Base-by-base conservation (phyloP, 2,329 filamentous ascomycete genomes). In the Colletotrichum australisinense region DNA sequence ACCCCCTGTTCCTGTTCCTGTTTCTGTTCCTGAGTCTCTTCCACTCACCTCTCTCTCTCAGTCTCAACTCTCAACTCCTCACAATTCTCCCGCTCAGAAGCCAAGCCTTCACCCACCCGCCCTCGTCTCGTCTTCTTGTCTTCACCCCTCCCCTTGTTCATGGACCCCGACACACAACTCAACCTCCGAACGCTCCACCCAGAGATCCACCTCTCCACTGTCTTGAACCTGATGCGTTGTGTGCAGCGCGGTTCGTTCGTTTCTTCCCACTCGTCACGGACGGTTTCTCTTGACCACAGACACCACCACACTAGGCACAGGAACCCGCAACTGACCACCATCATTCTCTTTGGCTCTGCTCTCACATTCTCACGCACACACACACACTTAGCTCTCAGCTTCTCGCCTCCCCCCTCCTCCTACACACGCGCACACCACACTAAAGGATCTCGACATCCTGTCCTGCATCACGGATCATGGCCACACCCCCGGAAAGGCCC, bases 81-180 rank as follows among this genome's bases (percentile, higher is more conserved):
- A 7, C 22, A 32, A 32, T 49, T 24, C 60, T 63, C 16, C 9
- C 42, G 4, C 60, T 49, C 59, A 63, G 38, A 9, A 63, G 38
- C 67, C 24, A 42, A 8, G n/a, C 24, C 46, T 28, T 28, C 60
- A n/a, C 38, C 38, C 16, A n/a, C 38, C 38, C 11, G 42, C 11
- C 57, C 52, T 22, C 35, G n/a, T 24, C 30, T 22, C 24, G 19
- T 26, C 24, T 6, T 32, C 46, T 24, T 46, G 19, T 11, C 57
- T 12, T 58, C 46, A 57, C 28, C 55, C 38, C 35, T 5, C 12
- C 49, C 63, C 69, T 49, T 58, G 58, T 12, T 22, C 49, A 30
- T 58, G 30, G 58, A 72, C 69, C 69, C 57, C 63, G 57, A 58
- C 58, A 69, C 58, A 55, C 62, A 68, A 63, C 65, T 72, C 65